Evolutionary conservation across 2,329 filamentous ascomycete species (phyloP).

Genomic region (Penicillium decumbens): DNA sequence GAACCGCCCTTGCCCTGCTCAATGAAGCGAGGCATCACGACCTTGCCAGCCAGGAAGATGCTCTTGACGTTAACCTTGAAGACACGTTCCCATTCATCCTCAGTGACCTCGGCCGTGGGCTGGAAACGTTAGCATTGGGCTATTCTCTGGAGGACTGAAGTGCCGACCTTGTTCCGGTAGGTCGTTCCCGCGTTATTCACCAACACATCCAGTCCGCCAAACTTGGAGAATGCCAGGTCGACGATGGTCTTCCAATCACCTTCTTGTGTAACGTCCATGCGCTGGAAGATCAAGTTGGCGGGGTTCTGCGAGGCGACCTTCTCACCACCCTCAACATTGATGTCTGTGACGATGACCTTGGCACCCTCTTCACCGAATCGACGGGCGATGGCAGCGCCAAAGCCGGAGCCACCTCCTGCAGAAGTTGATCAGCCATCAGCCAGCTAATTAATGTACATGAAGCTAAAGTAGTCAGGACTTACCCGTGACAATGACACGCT

Average conservation of each 20-base stretch:
- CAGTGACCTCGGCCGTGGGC: slow-evolving; percentile 41
- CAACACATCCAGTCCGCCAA: slow-evolving; percentile 41
- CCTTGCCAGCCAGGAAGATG: slow-evolving; percentile 36
- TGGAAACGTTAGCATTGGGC: slow-evolving; percentile 9
- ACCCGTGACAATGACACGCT: slow-evolving; percentile 47
- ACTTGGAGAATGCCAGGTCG: slow-evolving; percentile 28
- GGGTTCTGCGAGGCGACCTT: slow-evolving; percentile 31
- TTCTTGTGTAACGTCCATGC: slow-evolving; percentile 34
- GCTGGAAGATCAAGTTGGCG: slow-evolving; percentile 29
- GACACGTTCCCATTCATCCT: slow-evolving; percentile 43
- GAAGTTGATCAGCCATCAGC: background rate
- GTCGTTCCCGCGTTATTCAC: slow-evolving; percentile 48
- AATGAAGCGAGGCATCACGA: slow-evolving; percentile 35
- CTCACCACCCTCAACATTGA: slow-evolving; percentile 36
- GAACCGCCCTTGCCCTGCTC: slow-evolving; percentile 40
- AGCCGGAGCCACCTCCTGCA: slow-evolving; percentile 40
- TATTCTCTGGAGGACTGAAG: background rate
- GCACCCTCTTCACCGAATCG: slow-evolving; percentile 41
- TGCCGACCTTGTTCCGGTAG: slow-evolving; percentile 38
- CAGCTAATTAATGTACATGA: too few species aligned
- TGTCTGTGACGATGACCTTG: slow-evolving; percentile 41
- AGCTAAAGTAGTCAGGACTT: background rate
- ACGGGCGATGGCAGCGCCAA: slow-evolving; percentile 40
- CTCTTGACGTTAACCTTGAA: slow-evolving; percentile 45
- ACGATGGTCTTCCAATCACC: slow-evolving; percentile 33